These are phyloP conservation scores for Oryza punctata DNA, from an alignment of 176 grass and related monocot species.

Conservation along the genomic window DNA sequence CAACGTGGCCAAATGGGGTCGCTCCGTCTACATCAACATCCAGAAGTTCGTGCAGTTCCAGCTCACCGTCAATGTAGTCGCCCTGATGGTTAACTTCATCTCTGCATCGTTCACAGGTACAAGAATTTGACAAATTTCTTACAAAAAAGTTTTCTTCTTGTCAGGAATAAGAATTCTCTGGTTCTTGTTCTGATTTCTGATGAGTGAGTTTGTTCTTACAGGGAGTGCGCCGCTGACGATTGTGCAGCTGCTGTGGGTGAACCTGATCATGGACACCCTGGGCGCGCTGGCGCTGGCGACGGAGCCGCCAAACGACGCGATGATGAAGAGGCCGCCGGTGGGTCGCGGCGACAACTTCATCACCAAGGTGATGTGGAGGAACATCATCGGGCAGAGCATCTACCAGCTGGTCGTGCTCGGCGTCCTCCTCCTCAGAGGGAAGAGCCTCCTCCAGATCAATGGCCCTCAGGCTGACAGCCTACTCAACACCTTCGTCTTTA, in stretches of 20 bases:
- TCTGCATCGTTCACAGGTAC: conserved; percentile 79
- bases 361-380: conserved; percentile 94
- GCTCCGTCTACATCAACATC: conserved; percentile 94
- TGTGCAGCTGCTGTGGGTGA: conserved; percentile 92
- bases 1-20: conserved; percentile 93
- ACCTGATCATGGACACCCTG: conserved; percentile 96
- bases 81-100: conserved; percentile 85
- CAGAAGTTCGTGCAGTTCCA: conserved; percentile 99
- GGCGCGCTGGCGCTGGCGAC: conserved; percentile 89
- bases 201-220: neutral
- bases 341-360: conserved; percentile 73
- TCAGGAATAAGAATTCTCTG: too few relatives aligned
- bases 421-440: conserved; percentile 61
- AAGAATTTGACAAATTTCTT: too few relatives aligned
- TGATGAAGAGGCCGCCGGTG: conserved; percentile 78
- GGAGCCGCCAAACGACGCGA: conserved; percentile 63
- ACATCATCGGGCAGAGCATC: conserved; percentile 81
- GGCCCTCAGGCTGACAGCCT: neutral
- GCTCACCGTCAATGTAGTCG: conserved; percentile 88
- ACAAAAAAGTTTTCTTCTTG: too few relatives aligned
- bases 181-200: too few relatives aligned
- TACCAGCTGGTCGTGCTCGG: conserved; percentile 86
- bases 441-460: conserved; percentile 49
- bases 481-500: conserved; percentile 91
- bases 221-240: conserved; percentile 85